Conservation (phyloP, 2,329 filamentous ascomycete species). For the Macrophomina tecta region DNA sequence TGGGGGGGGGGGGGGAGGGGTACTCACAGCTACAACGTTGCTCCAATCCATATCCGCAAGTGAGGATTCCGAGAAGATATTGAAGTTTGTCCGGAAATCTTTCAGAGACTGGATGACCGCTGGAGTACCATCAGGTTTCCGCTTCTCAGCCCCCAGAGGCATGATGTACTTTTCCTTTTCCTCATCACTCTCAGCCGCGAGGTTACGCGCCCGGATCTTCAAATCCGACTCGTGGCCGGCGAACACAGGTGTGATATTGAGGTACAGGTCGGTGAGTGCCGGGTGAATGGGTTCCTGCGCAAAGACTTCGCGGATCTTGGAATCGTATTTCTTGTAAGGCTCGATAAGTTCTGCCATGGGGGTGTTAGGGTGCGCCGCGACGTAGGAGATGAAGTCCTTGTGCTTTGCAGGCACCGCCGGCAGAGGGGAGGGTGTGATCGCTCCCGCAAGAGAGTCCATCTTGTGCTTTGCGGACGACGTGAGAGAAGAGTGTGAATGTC, state of each 20-base stretch:
- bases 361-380: conserved; percentile 60
- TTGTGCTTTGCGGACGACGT: background rate
- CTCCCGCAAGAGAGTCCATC: background rate
- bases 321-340: conserved; percentile 73
- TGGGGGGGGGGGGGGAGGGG: too few relatives aligned
- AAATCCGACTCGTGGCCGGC: conserved; percentile 59
- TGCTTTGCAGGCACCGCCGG: conserved; percentile 48
- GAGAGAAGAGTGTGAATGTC: background rate
- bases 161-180: conserved; percentile 73
- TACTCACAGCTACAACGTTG: conserved; percentile 70
- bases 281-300: conserved; percentile 70
- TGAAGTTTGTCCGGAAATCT: conserved; percentile 80
- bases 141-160: conserved; percentile 66
- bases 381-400: conserved; percentile 56
- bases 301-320: conserved; percentile 69
- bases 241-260: conserved; percentile 73
- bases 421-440: conserved; percentile 31
- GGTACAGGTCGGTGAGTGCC: conserved; percentile 59
- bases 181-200: conserved; percentile 62
- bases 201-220: conserved; percentile 66
- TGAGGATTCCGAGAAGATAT: conserved; percentile 79
- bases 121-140: conserved; percentile 66
- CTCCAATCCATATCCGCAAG: conserved; percentile 79
- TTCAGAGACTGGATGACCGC: conserved; percentile 71
- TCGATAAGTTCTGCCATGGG: conserved; percentile 64